Percentiles rank a stretch among this genome's conserved stretches.
Evolutionary conservation across 2,329 filamentous ascomycete species (phyloP).

Genomic region (Neonectria punicea): DNA sequence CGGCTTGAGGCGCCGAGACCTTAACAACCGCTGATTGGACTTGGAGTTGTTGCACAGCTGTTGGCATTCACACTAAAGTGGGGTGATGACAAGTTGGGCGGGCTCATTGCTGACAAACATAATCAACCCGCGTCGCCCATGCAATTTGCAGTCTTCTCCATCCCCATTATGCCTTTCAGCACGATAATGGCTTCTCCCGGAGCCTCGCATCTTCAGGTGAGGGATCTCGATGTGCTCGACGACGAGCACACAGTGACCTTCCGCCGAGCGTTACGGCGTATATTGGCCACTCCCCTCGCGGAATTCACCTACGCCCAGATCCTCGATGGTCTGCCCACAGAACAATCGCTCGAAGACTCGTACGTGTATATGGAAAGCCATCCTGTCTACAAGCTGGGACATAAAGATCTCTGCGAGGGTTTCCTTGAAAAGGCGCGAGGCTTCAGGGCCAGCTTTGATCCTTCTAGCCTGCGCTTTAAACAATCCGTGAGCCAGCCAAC

Average conservation of each 20-base stretch:
- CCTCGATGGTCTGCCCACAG: constrained; percentile 1
- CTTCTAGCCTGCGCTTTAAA: constrained; percentile 4
- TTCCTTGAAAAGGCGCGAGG: constrained; percentile 9
- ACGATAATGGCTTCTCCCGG: background rate
- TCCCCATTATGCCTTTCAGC: background rate
- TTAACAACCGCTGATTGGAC: too few species aligned
- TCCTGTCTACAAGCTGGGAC: background rate
- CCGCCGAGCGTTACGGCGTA: background rate
- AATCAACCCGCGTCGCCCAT: too few species aligned
- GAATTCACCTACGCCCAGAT: constrained; percentile 4
- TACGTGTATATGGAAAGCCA: background rate
- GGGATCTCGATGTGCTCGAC: background rate
- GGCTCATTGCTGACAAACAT: too few species aligned
- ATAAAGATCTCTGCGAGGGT: background rate
- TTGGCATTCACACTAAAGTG: too few species aligned
- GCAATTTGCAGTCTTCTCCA: background rate
- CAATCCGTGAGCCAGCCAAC: background rate
- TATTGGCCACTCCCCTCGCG: background rate
- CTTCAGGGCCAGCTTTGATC: background rate
- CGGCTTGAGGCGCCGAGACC: too few species aligned
- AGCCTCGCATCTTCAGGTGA: background rate
- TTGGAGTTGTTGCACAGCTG: too few species aligned
- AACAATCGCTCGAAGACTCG: background rate
- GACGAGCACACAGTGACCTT: background rate
- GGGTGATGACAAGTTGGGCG: background rate